Percentiles rank a stretch among this genome's conserved stretches.
phyloP scores from a whole-genome alignment of 805 yeast genomes.

The Sugiyamaella mastotermitis region DNA sequence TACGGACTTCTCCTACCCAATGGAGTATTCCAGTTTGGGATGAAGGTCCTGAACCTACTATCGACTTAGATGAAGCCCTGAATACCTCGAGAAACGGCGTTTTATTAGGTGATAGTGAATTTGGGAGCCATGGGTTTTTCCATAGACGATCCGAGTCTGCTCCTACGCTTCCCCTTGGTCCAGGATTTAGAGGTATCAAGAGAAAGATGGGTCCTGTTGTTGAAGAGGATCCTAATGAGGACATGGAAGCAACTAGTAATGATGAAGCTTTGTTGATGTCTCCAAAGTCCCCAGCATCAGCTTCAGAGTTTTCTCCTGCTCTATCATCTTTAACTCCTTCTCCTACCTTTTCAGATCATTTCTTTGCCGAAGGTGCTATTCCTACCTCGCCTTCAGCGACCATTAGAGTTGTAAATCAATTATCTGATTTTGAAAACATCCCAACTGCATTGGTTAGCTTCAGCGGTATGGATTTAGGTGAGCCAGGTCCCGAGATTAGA shows the following conservation, averaged over 20 bases:
- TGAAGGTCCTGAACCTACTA: slow-evolving; percentile 49
- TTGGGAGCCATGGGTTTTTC: slow-evolving; percentile 11
- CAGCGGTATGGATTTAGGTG: slow-evolving; percentile 17
- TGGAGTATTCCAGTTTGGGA: not conserved
- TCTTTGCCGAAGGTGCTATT: not conserved
- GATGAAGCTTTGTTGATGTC: not conserved
- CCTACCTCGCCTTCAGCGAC: not conserved
- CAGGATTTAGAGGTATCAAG: slow-evolving; percentile 21
- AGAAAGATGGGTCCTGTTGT: slow-evolving; percentile 26
- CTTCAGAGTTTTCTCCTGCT: slow-evolving; percentile 3
- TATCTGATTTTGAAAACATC: slow-evolving; percentile 1
- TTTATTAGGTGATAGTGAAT: slow-evolving; percentile 10
- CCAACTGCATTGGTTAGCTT: not conserved
- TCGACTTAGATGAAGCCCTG: slow-evolving; percentile 50
- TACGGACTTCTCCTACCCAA: not conserved
- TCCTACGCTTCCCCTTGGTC: slow-evolving; percentile 28
- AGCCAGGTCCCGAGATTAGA: slow-evolving; percentile 29
- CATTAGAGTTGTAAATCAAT: slow-evolving; percentile 1
- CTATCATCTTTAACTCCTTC: slow-evolving; percentile 8
- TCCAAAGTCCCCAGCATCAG: slow-evolving; percentile 1
- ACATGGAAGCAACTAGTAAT: not conserved
- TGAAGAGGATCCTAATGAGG: slow-evolving; percentile 22
- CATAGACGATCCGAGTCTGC: slow-evolving; percentile 55
- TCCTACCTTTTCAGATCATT: not conserved
- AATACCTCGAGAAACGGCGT: slow-evolving; percentile 27